phyloP scores from a whole-genome alignment of 306 rosid genomes.

The Castanospermum australe region DNA sequence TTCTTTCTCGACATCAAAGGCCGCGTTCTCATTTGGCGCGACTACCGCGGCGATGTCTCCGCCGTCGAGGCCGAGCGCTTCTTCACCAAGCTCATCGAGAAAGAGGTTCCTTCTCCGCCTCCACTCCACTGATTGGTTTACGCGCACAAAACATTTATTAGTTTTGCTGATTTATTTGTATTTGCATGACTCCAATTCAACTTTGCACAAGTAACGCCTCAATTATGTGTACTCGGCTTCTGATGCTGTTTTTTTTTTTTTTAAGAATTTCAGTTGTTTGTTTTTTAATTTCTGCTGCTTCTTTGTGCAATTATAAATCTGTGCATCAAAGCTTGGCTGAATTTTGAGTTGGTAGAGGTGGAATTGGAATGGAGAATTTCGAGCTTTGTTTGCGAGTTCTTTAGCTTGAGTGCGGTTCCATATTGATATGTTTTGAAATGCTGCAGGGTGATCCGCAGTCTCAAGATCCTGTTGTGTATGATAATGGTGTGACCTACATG shows the following conservation, averaged over 20 bases:
- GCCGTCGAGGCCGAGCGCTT: slow-evolving; percentile 92
- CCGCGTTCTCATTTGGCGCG: slow-evolving; percentile 99
- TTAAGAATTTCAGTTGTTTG: background rate
- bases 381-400: background rate
- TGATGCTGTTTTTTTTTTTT: background rate
- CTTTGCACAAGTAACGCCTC: background rate
- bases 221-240: background rate
- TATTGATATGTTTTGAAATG: slow-evolving; percentile 20
- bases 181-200: background rate
- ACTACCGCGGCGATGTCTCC: slow-evolving; percentile 97
- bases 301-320: background rate
- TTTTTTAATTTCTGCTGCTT: background rate
- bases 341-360: background rate
- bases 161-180: background rate
- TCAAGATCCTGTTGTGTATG: slow-evolving; percentile 88
- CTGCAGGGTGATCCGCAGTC: slow-evolving; percentile 90
- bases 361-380: background rate
- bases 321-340: background rate
- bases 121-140: background rate
- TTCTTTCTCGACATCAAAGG: slow-evolving; percentile 99
- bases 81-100: slow-evolving; percentile 97
- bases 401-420: background rate
- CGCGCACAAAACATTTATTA: too few species aligned
- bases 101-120: slow-evolving; percentile 88
- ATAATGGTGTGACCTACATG: slow-evolving; percentile 90